Percentiles rank a stretch among this genome's conserved stretches.
Evolutionary conservation across 2,329 filamentous ascomycete species (phyloP).

Genomic region (Aspergillus ibericus): DNA sequence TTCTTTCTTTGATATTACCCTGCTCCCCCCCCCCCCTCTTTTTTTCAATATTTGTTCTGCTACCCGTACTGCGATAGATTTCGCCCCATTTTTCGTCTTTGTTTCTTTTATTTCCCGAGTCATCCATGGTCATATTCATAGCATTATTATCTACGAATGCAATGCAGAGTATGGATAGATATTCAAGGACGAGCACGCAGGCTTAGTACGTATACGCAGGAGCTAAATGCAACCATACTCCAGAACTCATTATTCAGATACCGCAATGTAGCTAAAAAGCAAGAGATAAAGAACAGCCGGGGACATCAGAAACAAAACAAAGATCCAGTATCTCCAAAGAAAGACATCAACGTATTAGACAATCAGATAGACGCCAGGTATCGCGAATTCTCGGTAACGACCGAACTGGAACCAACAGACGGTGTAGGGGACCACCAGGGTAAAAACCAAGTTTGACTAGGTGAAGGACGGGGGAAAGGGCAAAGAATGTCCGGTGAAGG

Average conservation of each 20-base stretch:
- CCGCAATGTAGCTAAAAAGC: neutral
- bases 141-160: too few species aligned
- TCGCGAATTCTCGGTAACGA: neutral
- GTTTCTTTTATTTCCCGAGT: too few species aligned
- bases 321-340: neutral
- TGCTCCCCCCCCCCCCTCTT: too few species aligned
- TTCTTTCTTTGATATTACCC: too few species aligned
- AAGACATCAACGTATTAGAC: neutral
- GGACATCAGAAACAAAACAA: neutral
- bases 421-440: neutral
- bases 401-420: neutral
- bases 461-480: neutral
- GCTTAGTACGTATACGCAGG: neutral
- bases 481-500: neutral
- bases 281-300: neutral
- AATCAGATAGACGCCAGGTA: neutral
- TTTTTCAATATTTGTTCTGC: too few species aligned
- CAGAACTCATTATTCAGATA: constrained; percentile 3
- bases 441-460: neutral
- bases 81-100: too few species aligned
- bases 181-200: too few species aligned
- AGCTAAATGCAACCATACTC: neutral
- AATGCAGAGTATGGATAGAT: too few species aligned
- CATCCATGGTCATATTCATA: too few species aligned
- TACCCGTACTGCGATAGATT: too few species aligned